These are phyloP conservation scores for Cryphonectria radicalis DNA, from an alignment of 2,329 filamentous ascomycete species.

Conservation along the genomic window DNA sequence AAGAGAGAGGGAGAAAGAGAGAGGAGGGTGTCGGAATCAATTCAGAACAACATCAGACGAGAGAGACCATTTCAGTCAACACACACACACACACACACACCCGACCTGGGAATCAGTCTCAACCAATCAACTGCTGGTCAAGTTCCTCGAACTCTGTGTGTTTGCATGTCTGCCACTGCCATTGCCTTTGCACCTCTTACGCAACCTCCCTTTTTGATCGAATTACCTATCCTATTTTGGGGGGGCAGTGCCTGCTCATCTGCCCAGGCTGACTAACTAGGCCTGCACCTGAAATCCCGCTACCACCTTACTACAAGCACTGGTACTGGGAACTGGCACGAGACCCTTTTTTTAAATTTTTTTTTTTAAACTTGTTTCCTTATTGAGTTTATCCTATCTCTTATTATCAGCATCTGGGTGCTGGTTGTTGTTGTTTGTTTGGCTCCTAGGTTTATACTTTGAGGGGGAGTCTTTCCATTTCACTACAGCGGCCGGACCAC, in stretches of 20 bases:
- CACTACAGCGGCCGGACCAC: neutral
- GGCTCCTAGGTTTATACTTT: neutral
- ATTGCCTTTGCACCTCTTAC: neutral
- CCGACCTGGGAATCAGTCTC: slow-evolving; percentile 1
- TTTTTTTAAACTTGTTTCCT: neutral
- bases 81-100: slow-evolving; percentile 12
- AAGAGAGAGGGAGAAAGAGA: neutral
- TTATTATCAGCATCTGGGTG: neutral
- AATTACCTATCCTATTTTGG: neutral
- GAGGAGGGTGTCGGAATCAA: no score
- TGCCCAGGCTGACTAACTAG: neutral
- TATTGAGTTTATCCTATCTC: neutral
- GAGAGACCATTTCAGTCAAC: neutral
- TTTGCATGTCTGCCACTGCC: neutral
- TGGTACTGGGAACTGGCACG: neutral
- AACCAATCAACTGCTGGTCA: slow-evolving; percentile 24
- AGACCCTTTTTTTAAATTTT: neutral
- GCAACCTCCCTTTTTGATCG: neutral
- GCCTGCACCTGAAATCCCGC: neutral
- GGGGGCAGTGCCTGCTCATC: neutral
- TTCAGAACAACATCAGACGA: neutral
- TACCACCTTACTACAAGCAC: neutral
- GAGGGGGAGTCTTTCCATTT: neutral
- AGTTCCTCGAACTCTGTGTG: slow-evolving; percentile 15
- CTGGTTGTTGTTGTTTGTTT: neutral